These are phyloP conservation scores for Melastoma malabathricum DNA, from an alignment of 345 rosid species.

Conservation along the genomic window DNA sequence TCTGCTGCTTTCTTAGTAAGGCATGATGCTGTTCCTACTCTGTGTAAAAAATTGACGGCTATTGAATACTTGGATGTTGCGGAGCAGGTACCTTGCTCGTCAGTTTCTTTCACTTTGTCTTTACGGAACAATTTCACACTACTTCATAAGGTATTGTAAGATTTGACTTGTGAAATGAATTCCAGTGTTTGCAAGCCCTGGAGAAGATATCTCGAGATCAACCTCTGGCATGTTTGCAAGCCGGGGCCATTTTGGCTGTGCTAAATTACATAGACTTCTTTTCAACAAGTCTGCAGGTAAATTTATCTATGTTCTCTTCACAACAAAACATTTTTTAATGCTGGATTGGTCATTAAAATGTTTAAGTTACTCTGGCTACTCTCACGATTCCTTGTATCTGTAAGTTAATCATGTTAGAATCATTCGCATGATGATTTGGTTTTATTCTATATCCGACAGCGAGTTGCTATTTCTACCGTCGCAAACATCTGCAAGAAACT, in stretches of 20 bases:
- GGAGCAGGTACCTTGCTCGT: constrained; percentile 51
- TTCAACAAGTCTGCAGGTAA: constrained; percentile 71
- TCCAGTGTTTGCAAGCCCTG: constrained; percentile 94
- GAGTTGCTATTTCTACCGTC: constrained; percentile 84
- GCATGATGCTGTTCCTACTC: constrained; percentile 69
- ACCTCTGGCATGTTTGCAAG: constrained; percentile 74
- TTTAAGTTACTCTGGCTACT: no score
- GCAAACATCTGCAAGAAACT: constrained; percentile 81
- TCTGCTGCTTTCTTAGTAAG: constrained; percentile 60
- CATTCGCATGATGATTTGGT: neutral
- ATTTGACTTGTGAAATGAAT: constrained; percentile 1
- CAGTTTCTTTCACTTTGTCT: neutral
- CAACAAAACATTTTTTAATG: neutral
- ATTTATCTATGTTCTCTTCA: neutral
- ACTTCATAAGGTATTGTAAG: neutral
- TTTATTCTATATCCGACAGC: constrained; percentile 28
- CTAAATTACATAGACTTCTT: constrained; percentile 71
- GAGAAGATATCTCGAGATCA: constrained; percentile 88
- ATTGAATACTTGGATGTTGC: constrained; percentile 91
- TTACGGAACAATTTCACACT: no score
- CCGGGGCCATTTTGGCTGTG: constrained; percentile 87
- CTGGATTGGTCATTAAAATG: no score
- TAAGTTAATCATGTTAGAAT: no score
- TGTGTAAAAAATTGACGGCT: constrained; percentile 60
- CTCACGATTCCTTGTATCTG: no score